Conservation (phyloP, 192 early-diverging fungal species). For the Coemansia umbellata region DNA sequence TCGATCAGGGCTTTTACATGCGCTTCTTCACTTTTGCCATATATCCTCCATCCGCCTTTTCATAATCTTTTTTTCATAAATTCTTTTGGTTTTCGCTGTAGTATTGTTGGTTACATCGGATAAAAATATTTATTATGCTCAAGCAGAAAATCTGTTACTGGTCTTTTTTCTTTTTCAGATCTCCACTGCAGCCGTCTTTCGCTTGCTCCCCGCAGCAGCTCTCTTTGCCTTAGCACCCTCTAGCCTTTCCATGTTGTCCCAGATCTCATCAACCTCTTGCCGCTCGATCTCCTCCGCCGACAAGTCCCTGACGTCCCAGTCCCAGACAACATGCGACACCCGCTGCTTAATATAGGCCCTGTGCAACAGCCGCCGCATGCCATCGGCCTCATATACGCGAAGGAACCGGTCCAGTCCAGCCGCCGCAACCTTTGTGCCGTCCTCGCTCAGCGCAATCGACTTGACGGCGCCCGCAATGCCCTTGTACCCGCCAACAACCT, state of each 20-base stretch:
- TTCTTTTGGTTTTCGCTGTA: no score
- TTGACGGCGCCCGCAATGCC: constrained; percentile 46
- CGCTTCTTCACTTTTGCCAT: no score
- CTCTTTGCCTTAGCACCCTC: not conserved
- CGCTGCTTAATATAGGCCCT: constrained; percentile 79
- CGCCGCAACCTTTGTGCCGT: constrained; percentile 54
- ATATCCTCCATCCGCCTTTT: no score
- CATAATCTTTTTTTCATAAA: no score
- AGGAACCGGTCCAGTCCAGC: constrained; percentile 75
- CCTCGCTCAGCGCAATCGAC: constrained; percentile 56
- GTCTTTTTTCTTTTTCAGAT: no score
- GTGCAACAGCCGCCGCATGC: constrained; percentile 50
- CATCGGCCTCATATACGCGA: constrained; percentile 66
- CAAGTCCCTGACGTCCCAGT: constrained; percentile 48
- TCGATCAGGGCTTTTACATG: no score
- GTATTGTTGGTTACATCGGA: no score
- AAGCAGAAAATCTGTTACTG: no score
- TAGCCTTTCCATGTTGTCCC: constrained; percentile 53
- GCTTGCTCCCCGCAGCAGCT: constrained; percentile 2
- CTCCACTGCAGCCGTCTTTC: constrained; percentile 5
- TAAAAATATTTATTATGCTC: no score
- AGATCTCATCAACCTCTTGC: constrained; percentile 63
- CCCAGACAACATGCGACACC: constrained; percentile 63
- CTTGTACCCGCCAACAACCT: constrained; percentile 58
- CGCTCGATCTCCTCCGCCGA: constrained; percentile 35